phyloP scores from a whole-genome alignment of 164 flowering plant genomes.

The Vitis vinifera region ASM3070453v1 NC_081812.1:20998001-20998500 shows the following conservation, averaged over 20 bases:
- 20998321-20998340: background rate
- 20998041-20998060: no score
- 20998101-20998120: no score
- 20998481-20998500: no score
- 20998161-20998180: background rate
- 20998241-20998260: conserved; percentile 84
- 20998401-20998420: no score
- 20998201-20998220: conserved; percentile 45
- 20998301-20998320: background rate
- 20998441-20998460: no score
- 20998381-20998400: no score
- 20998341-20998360: no score
- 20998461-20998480: no score
- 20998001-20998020: no score
- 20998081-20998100: background rate
- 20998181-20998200: conserved; percentile 45
- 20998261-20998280: background rate
- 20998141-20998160: background rate
- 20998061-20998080: background rate
- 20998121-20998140: background rate
- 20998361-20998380: no score
- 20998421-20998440: no score
- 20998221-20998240: conserved; percentile 74
- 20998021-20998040: no score
- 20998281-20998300: background rate